Percentiles rank a stretch among this genome's conserved stretches.
These are phyloP conservation scores for Aureobasidium namibiae DNA, from an alignment of 2,329 filamentous ascomycete genomes.

Conservation along the genomic window DNA sequence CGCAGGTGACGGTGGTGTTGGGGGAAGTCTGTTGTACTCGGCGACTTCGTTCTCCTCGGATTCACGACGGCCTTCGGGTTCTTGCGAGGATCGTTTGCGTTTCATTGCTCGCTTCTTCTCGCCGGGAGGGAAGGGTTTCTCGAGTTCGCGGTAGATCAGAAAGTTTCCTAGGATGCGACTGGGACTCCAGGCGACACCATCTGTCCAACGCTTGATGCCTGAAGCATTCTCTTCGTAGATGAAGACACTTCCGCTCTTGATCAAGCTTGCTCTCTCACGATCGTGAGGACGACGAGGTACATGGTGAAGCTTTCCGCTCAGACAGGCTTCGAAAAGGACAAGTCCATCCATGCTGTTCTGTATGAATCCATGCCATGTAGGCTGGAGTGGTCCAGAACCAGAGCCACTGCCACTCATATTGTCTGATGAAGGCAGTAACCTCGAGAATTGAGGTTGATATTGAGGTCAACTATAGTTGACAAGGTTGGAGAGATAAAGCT, in stretches of 20 bases:
- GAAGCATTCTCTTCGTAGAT: slow-evolving; percentile 88
- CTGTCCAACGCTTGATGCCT: slow-evolving; percentile 90
- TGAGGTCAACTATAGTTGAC: background rate
- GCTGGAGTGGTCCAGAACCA: slow-evolving; percentile 30
- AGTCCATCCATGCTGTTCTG: slow-evolving; percentile 56
- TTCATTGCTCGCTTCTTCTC: slow-evolving; percentile 81
- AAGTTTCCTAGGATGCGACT: slow-evolving; percentile 80
- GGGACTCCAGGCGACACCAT: slow-evolving; percentile 84
- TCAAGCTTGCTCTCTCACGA: slow-evolving; percentile 66
- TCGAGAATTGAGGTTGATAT: background rate
- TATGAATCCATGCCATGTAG: slow-evolving; percentile 32
- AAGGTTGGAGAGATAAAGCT: background rate
- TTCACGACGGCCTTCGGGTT: slow-evolving; percentile 40
- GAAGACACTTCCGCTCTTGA: slow-evolving; percentile 78
- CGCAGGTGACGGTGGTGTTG: slow-evolving; percentile 26
- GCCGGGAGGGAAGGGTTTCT: slow-evolving; percentile 67
- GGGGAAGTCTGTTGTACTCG: slow-evolving; percentile 21
- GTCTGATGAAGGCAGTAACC: background rate
- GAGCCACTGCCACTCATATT: slow-evolving; percentile 27
- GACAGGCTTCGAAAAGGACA: slow-evolving; percentile 69
- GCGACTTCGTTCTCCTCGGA: slow-evolving; percentile 25
- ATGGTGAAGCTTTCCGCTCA: slow-evolving; percentile 62
- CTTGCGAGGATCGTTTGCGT: slow-evolving; percentile 47
- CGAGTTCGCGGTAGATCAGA: slow-evolving; percentile 74
- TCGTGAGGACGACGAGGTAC: slow-evolving; percentile 81